A percentile compares a stretch with the other conserved stretches of the same genome.
These are phyloP conservation scores for Nemania sp. DNA, from an alignment of 2,329 filamentous ascomycete species.

Conservation along the genomic window DNA sequence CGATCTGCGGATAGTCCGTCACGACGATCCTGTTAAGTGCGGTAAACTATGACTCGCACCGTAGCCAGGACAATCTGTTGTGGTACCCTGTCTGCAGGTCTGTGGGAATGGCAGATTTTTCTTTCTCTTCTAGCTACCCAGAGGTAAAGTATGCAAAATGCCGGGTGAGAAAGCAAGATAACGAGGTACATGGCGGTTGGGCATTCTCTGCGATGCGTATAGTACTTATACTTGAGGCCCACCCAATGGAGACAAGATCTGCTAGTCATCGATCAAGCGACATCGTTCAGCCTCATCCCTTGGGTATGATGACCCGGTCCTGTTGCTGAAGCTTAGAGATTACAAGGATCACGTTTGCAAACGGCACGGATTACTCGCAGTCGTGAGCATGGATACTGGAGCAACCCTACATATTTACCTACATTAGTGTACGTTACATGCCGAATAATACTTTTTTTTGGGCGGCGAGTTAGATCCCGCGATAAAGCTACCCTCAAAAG, in stretches of 20 bases:
- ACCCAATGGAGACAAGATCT: slow-evolving; percentile 9
- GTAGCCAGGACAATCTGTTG: slow-evolving; percentile 10
- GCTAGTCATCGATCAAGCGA: slow-evolving; percentile 14
- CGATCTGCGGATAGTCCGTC: slow-evolving; percentile 16
- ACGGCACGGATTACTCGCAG: slow-evolving; percentile 15
- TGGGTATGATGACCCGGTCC: slow-evolving; percentile 5
- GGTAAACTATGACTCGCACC: slow-evolving; percentile 10
- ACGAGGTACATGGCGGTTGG: not conserved
- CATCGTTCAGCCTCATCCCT: slow-evolving; percentile 25
- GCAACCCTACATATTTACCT: slow-evolving; percentile 1
- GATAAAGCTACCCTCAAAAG: not conserved
- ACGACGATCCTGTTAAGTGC: slow-evolving; percentile 10
- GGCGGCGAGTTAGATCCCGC: slow-evolving; percentile 6
- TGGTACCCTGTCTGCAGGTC: slow-evolving; percentile 3
- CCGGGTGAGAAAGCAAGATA: not conserved
- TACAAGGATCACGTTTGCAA: slow-evolving; percentile 5
- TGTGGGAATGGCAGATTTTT: not conserved
- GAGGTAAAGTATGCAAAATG: not conserved
- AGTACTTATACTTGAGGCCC: not conserved
- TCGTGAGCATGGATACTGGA: slow-evolving; percentile 5
- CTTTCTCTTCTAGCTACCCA: not conserved
- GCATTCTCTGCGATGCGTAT: not conserved
- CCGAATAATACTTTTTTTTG: not conserved
- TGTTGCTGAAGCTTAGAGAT: not conserved
- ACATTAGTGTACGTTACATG: not conserved